phyloP scores from a whole-genome alignment of 768 basidiomycete genomes.

The Strobilomyces confusus region DNA sequence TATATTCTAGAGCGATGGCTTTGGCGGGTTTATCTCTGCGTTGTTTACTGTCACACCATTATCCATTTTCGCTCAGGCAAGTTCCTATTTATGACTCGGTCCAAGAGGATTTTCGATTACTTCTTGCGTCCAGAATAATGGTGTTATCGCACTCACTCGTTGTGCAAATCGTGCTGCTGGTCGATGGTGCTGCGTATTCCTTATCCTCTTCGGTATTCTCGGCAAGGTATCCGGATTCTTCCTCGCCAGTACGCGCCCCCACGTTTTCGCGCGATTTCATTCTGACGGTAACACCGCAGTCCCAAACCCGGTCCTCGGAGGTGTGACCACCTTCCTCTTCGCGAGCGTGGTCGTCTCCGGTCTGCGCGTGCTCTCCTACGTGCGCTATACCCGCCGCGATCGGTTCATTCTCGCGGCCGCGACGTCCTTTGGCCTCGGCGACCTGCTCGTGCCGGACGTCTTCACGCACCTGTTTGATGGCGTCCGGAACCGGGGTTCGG shows the following conservation, averaged over 20 bases:
- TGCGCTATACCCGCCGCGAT: conserved; percentile 58
- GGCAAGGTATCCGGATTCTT: conserved; percentile 84
- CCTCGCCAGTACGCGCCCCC: conserved; percentile 52
- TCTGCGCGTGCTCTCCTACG: conserved; percentile 60
- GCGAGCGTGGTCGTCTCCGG: conserved; percentile 71
- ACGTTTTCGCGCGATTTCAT: not conserved
- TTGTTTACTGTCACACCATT: conserved; percentile 79
- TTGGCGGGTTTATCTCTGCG: conserved; percentile 75
- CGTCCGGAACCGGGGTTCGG: conserved; percentile 48
- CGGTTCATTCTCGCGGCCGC: conserved; percentile 69
- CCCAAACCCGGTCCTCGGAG: conserved; percentile 77
- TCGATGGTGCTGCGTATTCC: conserved; percentile 73
- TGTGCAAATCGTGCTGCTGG: conserved; percentile 81
- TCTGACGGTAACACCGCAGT: conserved; percentile 33
- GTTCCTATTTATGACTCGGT: not conserved
- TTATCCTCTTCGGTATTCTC: conserved; percentile 75
- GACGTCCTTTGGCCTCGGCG: conserved; percentile 65
- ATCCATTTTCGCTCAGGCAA: conserved; percentile 68
- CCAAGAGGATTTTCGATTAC: not conserved
- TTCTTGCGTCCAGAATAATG: conserved; percentile 55
- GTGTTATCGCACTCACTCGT: conserved; percentile 78
- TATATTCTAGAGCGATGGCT: conserved; percentile 57
- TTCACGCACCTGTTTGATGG: conserved; percentile 70
- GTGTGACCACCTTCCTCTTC: conserved; percentile 86
- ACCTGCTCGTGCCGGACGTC: conserved; percentile 60